Evolutionary conservation across 139 green algal species (phyloP), one percentile per base, ranked within the genome.

Genomic region (Cymbomonas tetramitiformis): DNA sequence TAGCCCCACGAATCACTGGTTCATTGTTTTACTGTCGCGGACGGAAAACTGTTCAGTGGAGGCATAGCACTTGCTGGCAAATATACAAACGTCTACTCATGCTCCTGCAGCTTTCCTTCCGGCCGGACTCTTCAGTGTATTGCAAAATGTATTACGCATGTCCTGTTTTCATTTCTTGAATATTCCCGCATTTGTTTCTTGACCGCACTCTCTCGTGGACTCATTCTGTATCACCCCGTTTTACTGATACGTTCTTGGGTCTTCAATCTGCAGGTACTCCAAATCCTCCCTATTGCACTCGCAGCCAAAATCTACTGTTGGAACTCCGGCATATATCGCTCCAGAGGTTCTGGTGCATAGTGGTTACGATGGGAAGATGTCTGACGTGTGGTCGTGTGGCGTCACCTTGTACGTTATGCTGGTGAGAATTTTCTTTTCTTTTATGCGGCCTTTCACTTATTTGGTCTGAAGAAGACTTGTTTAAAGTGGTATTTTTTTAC

Each of bases 381-480:
- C 92, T 12, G 92, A 99, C 67, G 89, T 98, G 56, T 99, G 92
- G 92, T 88, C 70, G 23, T 94, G 84, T 55, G 92, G 92, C 12
- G 92, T 99, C 30, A 95, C 86, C n/a, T 77, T 99, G 57, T 99
- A 92, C 64, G 90, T 98, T 28, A 96, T 96, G 88, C 73, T 98
- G 51, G 85, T n/a, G n/a, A n/a, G n/a, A n/a, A n/a, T n/a, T n/a
- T n/a, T n/a, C n/a, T n/a, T n/a, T n/a, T n/a, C n/a, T n/a, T n/a
- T n/a, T n/a, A n/a, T n/a, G n/a, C n/a, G n/a, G n/a, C n/a, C n/a
- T 93, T 15, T n/a, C n/a, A n/a, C n/a, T n/a, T n/a, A n/a, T n/a
- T n/a, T n/a, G n/a, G n/a, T n/a, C n/a, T n/a, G n/a, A n/a, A n/a
- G n/a, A n/a, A n/a, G n/a, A n/a, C n/a, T n/a, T n/a, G n/a, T n/a